Base-by-base conservation (phyloP, 1,284 basidiomycete species). In the Pholiota adiposa region DNA sequence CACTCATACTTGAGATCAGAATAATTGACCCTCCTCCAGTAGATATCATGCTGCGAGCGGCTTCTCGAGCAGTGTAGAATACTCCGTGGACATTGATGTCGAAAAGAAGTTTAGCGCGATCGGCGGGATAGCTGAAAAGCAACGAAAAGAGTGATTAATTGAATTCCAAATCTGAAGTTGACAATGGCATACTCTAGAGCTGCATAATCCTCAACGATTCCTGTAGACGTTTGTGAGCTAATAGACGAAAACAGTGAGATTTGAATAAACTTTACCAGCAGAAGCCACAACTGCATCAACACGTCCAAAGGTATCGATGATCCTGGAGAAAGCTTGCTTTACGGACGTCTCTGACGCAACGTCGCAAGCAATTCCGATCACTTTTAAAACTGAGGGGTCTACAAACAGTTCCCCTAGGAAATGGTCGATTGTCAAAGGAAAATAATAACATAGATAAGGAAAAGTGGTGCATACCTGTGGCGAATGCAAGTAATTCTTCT, bases 1-100 rank as follows among this genome's bases (percentile, higher is more conserved):
- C 91, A 70, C 88, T 93, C 95, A 98, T 98, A 70, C 90, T 93
- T 2, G 92, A 88, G 60, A 98, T 88, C 62, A 98, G 82, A 62
- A 96, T 86, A 70, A 98, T 93, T 56, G 89, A 90, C 8, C 95
- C 95, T 49, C 83, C 84, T 33, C 89, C 87, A 58, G 83, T 79
- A 14, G 87, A 85, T 65, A 92, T 88, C 92, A 93, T 93, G 73
- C 83, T 77, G 72, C 89, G 76, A 65, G 94, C 94, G 1, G 93
- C 96, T 75, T 98, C 95, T 27, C 96, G 88, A 3, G 97, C 96
- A 33, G 95, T 97, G 79, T 90, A 97, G 80, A 94, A 95, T 16
- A 88, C 85, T 54, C 95, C 96, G 72, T 97, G 93, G 56, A 98
- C 91, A 73, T 98, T 98, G 80, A 98, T 89, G 71, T 95, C 94